Conservation (phyloP, 495 filamentous ascomycete species). For the Penicillium cosmopolitanum region DNA sequence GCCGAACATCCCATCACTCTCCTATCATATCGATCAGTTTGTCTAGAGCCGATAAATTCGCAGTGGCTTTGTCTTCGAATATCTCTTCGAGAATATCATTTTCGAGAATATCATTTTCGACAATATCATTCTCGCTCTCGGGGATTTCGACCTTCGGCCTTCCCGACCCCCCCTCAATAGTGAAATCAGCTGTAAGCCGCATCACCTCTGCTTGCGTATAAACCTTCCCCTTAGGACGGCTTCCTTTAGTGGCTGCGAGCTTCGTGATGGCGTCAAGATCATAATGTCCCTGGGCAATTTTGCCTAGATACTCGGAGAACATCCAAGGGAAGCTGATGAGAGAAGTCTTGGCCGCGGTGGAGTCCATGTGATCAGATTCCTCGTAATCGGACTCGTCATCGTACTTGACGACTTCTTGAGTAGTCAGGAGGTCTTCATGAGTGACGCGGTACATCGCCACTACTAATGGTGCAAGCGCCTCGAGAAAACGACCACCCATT, state of each 20-base stretch:
- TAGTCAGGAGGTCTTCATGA: conserved; percentile 63
- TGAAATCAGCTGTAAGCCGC: background rate
- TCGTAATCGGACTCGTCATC: conserved; percentile 23
- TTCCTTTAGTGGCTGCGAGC: background rate
- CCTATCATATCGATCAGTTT: background rate
- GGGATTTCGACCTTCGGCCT: background rate
- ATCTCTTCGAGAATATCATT: background rate
- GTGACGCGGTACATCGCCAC: conserved; percentile 89
- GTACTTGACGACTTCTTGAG: conserved; percentile 41
- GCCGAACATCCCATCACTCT: background rate
- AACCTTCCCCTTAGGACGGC: background rate
- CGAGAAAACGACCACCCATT: conserved; percentile 63
- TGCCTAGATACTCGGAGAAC: conserved; percentile 72
- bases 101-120: background rate
- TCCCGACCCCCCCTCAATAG: background rate
- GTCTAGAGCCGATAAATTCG: background rate
- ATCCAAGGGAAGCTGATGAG: conserved; percentile 96
- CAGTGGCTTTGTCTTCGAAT: background rate
- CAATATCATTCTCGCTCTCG: background rate
- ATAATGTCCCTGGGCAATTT: conserved; percentile 59
- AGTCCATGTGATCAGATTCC: conserved; percentile 31
- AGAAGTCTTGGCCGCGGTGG: conserved; percentile 59
- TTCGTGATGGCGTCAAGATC: conserved; percentile 12
- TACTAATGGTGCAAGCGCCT: conserved; percentile 67
- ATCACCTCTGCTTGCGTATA: conserved; percentile 16